phyloP scores from a whole-genome alignment of 2,329 filamentous ascomycete species.

The Fusarium vanettenii region DNA sequence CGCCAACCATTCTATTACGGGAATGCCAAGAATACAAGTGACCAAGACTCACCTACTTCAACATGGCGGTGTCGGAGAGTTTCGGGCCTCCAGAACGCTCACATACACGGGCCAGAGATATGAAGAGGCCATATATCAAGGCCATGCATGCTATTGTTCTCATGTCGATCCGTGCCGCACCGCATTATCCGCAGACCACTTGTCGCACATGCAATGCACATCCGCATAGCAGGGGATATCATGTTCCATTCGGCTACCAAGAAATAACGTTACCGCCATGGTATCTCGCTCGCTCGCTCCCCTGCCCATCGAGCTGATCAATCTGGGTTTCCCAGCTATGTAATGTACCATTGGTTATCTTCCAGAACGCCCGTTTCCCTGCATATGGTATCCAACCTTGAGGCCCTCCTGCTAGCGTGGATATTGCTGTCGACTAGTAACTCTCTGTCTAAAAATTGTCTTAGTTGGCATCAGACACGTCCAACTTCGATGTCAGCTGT shows the following conservation, averaged over 20 bases:
- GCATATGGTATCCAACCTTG: constrained; percentile 1
- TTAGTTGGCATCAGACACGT: constrained; percentile 25
- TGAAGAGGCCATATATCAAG: neutral
- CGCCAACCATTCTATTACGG: neutral
- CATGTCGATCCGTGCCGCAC: neutral
- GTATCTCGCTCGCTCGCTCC: constrained; percentile 9
- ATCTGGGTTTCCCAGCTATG: neutral
- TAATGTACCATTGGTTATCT: neutral
- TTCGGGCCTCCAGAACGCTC: neutral
- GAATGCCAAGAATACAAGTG: neutral
- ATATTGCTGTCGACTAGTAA: neutral
- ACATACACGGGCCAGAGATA: neutral
- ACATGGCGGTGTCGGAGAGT: neutral
- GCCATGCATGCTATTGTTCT: neutral
- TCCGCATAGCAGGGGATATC: neutral
- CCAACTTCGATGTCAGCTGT: constrained; percentile 38
- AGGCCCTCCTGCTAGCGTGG: neutral
- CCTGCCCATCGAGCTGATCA: constrained; percentile 9
- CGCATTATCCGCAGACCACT: neutral
- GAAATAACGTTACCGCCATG: neutral
- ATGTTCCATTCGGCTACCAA: neutral
- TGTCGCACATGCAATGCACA: neutral
- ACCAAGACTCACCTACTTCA: neutral
- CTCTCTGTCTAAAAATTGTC: neutral
- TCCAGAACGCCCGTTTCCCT: constrained; percentile 12